These are phyloP conservation scores for Calonectria naviculata DNA, from an alignment of 2,329 filamentous ascomycete genomes.

Conservation along the genomic window DNA sequence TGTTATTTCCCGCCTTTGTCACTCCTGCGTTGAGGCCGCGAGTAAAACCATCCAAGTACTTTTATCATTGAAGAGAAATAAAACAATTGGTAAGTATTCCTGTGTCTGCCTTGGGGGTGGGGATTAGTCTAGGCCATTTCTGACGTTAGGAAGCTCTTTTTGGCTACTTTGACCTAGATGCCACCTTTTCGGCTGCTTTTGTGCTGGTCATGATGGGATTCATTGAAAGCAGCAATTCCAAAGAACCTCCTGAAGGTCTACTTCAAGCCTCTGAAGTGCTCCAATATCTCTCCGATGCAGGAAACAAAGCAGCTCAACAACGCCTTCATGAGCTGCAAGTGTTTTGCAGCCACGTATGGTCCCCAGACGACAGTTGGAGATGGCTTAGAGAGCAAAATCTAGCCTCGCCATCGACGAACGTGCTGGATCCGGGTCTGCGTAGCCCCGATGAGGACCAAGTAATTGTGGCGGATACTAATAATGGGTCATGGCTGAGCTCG, in stretches of 20 bases:
- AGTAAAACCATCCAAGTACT: slow-evolving; percentile 40
- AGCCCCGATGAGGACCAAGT: background rate
- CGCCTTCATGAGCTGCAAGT: slow-evolving; percentile 39
- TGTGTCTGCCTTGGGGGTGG: no score
- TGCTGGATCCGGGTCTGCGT: background rate
- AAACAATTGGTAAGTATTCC: slow-evolving; percentile 32
- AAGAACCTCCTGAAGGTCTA: slow-evolving; percentile 38
- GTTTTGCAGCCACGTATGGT: slow-evolving; percentile 42
- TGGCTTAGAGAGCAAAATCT: slow-evolving; percentile 23
- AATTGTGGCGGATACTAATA: background rate
- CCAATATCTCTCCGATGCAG: slow-evolving; percentile 35
- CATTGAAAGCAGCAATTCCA: slow-evolving; percentile 31
- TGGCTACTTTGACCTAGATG: slow-evolving; percentile 43
- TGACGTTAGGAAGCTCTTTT: slow-evolving; percentile 30
- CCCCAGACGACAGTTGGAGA: slow-evolving; percentile 34
- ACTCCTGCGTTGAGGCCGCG: slow-evolving; percentile 41
- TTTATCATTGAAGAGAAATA: slow-evolving; percentile 31
- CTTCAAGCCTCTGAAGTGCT: slow-evolving; percentile 35
- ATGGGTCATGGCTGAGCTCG: background rate
- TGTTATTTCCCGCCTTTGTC: slow-evolving; percentile 32
- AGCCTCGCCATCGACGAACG: background rate
- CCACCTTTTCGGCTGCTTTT: slow-evolving; percentile 43
- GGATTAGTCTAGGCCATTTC: background rate
- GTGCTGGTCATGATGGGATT: slow-evolving; percentile 43
- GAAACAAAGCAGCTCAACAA: slow-evolving; percentile 38